Evolutionary conservation across 306 rosid genomes (phyloP).

Genomic region (Lupinus albus): DNA sequence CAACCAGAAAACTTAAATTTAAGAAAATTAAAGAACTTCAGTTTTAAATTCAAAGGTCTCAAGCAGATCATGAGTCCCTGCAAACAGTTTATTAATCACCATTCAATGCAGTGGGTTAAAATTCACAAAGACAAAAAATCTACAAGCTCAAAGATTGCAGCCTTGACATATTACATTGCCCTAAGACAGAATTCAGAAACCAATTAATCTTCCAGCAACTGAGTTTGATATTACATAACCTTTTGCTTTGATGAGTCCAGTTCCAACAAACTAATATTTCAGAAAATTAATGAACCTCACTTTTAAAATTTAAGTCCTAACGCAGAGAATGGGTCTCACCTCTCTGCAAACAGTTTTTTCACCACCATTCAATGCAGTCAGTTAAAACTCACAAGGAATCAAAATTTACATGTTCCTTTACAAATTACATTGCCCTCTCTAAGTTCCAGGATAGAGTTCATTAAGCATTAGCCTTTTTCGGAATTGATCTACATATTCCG

Average conservation of each 20-base stretch:
- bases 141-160: neutral
- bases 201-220: neutral
- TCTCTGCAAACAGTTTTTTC: neutral
- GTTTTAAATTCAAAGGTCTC: neutral
- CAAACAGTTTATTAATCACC: too few species aligned
- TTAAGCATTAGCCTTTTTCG: too few species aligned
- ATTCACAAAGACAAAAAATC: neutral
- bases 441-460: too few species aligned
- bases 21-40: neutral
- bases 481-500: too few species aligned
- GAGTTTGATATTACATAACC: neutral
- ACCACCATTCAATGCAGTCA: neutral
- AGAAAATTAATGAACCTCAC: neutral
- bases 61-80: neutral
- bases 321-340: too few species aligned
- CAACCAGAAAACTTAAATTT: constrained; percentile 17
- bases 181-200: neutral
- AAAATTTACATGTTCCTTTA: neutral
- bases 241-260: constrained; percentile 24
- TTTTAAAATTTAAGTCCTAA: too few species aligned
- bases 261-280: constrained; percentile 6
- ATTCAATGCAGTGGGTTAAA: too few species aligned
- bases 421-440: too few species aligned
- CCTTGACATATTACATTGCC: neutral
- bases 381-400: neutral